These are phyloP conservation scores for Tanacetum coccineum DNA, from an alignment of 129 eudicot species.

Conservation along the genomic window DNA sequence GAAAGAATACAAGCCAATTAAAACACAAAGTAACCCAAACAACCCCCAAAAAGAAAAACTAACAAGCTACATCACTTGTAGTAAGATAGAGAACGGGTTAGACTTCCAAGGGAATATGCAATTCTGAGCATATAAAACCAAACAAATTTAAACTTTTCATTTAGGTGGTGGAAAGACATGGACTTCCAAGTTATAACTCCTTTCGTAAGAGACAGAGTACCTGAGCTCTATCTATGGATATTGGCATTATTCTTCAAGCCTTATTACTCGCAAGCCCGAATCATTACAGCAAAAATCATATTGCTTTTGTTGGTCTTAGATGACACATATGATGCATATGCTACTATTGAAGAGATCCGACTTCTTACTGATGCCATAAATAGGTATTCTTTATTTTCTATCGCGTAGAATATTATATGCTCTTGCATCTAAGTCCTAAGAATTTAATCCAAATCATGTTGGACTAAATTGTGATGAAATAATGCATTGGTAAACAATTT, in stretches of 20 bases:
- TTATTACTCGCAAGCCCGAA: not conserved
- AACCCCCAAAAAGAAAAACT: too few relatives aligned
- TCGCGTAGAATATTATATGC: not conserved
- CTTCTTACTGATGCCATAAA: constrained; percentile 1
- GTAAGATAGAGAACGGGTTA: too few relatives aligned
- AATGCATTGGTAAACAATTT: not conserved
- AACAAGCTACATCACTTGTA: too few relatives aligned
- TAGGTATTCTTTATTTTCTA: not conserved
- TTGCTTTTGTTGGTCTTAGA: not conserved
- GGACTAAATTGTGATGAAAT: not conserved
- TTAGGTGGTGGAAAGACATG: constrained; percentile 3
- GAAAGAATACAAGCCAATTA: too few relatives aligned
- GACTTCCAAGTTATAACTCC: not conserved
- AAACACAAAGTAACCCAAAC: too few relatives aligned
- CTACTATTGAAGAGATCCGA: constrained; percentile 4
- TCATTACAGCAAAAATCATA: not conserved
- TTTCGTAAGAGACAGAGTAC: not conserved
- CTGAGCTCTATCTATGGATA: not conserved
- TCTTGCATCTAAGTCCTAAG: not conserved
- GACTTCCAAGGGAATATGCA: too few relatives aligned
- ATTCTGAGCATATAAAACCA: too few relatives aligned
- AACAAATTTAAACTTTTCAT: not conserved
- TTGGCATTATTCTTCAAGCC: not conserved
- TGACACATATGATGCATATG: not conserved
- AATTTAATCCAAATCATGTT: not conserved